phyloP scores from a whole-genome alignment of 2,329 filamentous ascomycete genomes.

The Botrytis elliptica region DNA sequence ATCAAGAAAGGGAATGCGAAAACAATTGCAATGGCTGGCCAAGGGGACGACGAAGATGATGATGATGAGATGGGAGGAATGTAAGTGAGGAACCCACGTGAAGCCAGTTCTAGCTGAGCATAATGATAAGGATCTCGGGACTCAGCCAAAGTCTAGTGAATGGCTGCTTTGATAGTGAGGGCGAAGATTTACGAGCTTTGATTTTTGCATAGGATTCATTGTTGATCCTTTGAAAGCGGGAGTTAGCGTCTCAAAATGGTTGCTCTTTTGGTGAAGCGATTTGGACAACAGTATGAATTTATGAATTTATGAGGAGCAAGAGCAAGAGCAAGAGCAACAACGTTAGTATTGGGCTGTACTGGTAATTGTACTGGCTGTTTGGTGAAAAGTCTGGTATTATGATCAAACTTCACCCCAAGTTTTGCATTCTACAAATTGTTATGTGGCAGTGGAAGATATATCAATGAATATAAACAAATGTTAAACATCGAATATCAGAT shows the following conservation, averaged over 20 bases:
- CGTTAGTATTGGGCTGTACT: neutral
- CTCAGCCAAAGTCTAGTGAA: neutral
- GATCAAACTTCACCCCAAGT: slow-evolving; percentile 1
- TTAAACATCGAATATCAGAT: neutral
- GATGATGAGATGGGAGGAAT: slow-evolving; percentile 30
- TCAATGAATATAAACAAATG: neutral
- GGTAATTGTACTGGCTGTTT: neutral
- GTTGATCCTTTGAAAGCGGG: neutral
- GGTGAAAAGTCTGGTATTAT: neutral
- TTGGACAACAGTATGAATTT: neutral
- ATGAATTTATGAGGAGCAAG: slow-evolving; percentile 11
- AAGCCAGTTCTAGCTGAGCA: neutral
- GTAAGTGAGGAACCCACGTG: neutral
- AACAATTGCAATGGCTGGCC: slow-evolving; percentile 39
- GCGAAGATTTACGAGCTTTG: neutral
- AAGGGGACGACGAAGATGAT: slow-evolving; percentile 35
- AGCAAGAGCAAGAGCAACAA: neutral
- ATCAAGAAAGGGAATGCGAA: slow-evolving; percentile 84
- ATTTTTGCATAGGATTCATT: slow-evolving; percentile 1
- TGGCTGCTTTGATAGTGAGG: neutral
- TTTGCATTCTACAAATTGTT: slow-evolving; percentile 3
- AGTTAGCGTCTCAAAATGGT: slow-evolving; percentile 12
- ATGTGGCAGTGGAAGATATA: neutral
- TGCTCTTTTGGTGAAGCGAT: slow-evolving; percentile 7
- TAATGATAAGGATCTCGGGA: neutral